Evolutionary conservation across 129 eudicot species (phyloP).

Genomic region (Tagetes erecta): DNA sequence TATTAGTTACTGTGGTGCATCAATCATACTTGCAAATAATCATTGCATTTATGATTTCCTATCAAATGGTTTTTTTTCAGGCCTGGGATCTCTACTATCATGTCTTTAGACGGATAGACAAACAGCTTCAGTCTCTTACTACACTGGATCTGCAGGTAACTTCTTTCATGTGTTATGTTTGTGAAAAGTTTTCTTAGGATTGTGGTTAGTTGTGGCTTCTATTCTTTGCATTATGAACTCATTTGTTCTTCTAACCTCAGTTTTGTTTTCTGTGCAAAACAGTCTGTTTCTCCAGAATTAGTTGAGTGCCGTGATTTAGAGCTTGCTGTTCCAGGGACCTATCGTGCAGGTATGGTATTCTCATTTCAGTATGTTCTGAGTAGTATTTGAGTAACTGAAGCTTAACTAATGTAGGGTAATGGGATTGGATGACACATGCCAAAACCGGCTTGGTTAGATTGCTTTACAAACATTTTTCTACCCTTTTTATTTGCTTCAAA

Average conservation of each 20-base stretch:
- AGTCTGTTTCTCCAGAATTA: constrained; percentile 93
- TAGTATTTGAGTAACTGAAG: not conserved
- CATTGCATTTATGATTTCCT: constrained; percentile 1
- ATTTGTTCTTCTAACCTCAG: constrained; percentile 22
- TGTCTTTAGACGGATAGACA: constrained; percentile 90
- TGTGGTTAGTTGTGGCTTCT: not conserved
- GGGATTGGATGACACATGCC: not conserved
- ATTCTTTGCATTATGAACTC: not conserved
- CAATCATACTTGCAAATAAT: not conserved
- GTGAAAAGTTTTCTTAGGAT: not conserved
- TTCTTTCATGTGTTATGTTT: constrained; percentile 11
- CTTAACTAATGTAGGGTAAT: constrained; percentile 11
- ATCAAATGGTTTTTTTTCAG: constrained; percentile 39
- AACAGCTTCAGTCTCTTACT: constrained; percentile 85
- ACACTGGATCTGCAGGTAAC: constrained; percentile 81
- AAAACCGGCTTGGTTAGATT: not conserved
- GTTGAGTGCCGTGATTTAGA: constrained; percentile 82
- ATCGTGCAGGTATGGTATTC: constrained; percentile 62
- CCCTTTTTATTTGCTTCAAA: not conserved
- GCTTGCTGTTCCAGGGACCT: constrained; percentile 99
- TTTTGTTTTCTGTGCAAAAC: constrained; percentile 30
- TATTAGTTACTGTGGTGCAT: not conserved
- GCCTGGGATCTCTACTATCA: constrained; percentile 99
- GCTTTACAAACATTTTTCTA: not conserved
- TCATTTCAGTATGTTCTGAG: constrained; percentile 10